Percentiles rank a stretch among this genome's conserved stretches.
These are phyloP conservation scores for Lepidium campestre DNA, from an alignment of 441 rosid species.

Conservation along the genomic window DNA sequence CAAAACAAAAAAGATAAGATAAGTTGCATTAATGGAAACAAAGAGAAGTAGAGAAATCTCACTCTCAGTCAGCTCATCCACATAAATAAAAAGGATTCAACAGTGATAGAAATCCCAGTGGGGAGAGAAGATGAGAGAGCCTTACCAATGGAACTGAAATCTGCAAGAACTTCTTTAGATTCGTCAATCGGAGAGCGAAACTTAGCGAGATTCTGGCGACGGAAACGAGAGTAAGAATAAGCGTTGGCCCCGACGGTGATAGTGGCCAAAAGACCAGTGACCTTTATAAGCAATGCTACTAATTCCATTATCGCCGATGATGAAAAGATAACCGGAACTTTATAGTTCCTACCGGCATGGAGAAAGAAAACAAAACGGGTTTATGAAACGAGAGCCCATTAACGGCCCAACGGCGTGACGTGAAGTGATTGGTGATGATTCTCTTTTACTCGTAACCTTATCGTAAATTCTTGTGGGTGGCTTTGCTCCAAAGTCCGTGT, in stretches of 20 bases:
- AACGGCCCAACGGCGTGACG: slow-evolving; percentile 18
- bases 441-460: slow-evolving; percentile 8
- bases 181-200: slow-evolving; percentile 75
- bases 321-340: background rate
- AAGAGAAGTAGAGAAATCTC: no score
- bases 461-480: slow-evolving; percentile 18
- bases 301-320: slow-evolving; percentile 36
- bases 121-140: background rate
- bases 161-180: slow-evolving; percentile 65
- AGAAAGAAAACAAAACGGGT: background rate
- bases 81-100: background rate
- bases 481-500: slow-evolving; percentile 18
- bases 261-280: slow-evolving; percentile 62
- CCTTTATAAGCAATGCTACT: slow-evolving; percentile 44
- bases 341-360: slow-evolving; percentile 2
- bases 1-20: no score
- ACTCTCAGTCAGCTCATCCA: background rate
- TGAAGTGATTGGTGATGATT: slow-evolving; percentile 14
- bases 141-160: slow-evolving; percentile 50
- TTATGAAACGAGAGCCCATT: slow-evolving; percentile 12
- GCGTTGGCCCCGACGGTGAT: slow-evolving; percentile 75
- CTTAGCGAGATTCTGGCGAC: slow-evolving; percentile 44
- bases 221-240: slow-evolving; percentile 64
- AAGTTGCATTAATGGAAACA: background rate
- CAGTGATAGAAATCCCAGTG: background rate